A percentile compares a stretch with the other conserved stretches of the same genome.
phyloP scores from a whole-genome alignment of 2,329 filamentous ascomycete genomes.

The Gaeumannomyces tritici region DNA sequence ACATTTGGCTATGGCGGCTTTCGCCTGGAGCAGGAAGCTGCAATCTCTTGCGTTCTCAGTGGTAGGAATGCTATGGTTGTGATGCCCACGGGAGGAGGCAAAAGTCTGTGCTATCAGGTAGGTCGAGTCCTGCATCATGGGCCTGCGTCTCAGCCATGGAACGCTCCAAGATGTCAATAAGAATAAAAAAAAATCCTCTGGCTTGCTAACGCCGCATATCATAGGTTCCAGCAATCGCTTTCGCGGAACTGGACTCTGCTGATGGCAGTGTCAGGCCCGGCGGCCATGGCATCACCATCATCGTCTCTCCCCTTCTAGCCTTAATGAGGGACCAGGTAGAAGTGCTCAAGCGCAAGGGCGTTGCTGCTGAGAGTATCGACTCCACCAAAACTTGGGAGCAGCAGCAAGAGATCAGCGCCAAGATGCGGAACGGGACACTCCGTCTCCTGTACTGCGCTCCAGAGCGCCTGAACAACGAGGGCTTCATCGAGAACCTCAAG shows the following conservation, averaged over 20 bases:
- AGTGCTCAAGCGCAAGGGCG: conserved; percentile 55
- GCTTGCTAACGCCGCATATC: too few relatives aligned
- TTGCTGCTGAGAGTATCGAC: conserved; percentile 73
- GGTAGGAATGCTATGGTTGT: conserved; percentile 32
- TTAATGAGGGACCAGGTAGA: conserved; percentile 95
- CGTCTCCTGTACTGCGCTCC: conserved; percentile 89
- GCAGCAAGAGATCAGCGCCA: conserved; percentile 63
- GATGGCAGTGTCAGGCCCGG: conserved; percentile 15
- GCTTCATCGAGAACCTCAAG: conserved; percentile 65
- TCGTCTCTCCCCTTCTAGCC: conserved; percentile 80
- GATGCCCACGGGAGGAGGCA: conserved; percentile 39
- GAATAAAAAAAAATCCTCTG: too few relatives aligned
- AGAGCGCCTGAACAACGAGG: conserved; percentile 69
- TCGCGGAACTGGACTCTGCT: conserved; percentile 29
- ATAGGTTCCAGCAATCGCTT: conserved; percentile 36
- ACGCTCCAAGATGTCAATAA: too few relatives aligned
- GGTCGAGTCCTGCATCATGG: background rate
- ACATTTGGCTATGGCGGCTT: conserved; percentile 30
- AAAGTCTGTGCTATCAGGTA: conserved; percentile 39
- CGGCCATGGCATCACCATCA: conserved; percentile 59
- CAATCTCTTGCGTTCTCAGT: conserved; percentile 25
- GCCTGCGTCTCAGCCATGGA: too few relatives aligned
- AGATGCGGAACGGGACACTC: conserved; percentile 75
- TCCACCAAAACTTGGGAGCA: conserved; percentile 67
- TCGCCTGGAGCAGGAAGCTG: conserved; percentile 33